Conservation (phyloP, 1,284 basidiomycete species). For the Albatrellus sp. region DNA sequence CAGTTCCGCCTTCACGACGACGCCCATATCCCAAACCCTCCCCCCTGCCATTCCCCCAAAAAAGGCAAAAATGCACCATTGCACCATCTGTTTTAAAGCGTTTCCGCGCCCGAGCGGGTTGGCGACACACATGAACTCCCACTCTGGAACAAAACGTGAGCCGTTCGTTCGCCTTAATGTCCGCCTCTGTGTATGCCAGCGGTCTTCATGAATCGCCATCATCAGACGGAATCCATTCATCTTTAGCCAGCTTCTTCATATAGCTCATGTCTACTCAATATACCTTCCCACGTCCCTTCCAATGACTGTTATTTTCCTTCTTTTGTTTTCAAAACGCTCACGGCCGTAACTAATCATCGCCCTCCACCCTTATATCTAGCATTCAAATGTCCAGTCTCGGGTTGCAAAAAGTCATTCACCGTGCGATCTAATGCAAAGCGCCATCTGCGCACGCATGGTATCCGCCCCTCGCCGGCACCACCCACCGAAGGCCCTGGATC, state of each 20-base stretch:
- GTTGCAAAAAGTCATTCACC: conserved; percentile 46
- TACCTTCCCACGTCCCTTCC: not conserved
- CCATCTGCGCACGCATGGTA: conserved; percentile 44
- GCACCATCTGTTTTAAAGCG: conserved; percentile 41
- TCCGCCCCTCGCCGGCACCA: conserved; percentile 5
- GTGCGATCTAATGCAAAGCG: conserved; percentile 54
- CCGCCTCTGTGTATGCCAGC: not conserved
- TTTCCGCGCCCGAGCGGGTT: conserved; percentile 58
- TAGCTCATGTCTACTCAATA: not conserved
- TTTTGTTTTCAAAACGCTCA: not conserved
- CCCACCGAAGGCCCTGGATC: not conserved
- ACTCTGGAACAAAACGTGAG: conserved; percentile 55
- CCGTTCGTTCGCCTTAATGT: conserved; percentile 3
- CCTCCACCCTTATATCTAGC: conserved; percentile 22
- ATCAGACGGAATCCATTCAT: too few species aligned
- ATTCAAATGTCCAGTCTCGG: conserved; percentile 38
- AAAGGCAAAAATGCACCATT: conserved; percentile 32
- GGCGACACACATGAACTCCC: conserved; percentile 61
- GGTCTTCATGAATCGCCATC: too few species aligned
- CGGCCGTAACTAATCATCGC: not conserved
- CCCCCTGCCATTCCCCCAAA: not conserved
- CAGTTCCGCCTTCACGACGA: not conserved
- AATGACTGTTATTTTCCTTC: not conserved
- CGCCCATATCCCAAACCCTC: not conserved
- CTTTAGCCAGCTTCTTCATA: too few species aligned